Evolutionary conservation across 73 alveolate species (phyloP), one percentile per base, ranked within the genome.

Genomic region (Paraurostyla sp.): DNA sequence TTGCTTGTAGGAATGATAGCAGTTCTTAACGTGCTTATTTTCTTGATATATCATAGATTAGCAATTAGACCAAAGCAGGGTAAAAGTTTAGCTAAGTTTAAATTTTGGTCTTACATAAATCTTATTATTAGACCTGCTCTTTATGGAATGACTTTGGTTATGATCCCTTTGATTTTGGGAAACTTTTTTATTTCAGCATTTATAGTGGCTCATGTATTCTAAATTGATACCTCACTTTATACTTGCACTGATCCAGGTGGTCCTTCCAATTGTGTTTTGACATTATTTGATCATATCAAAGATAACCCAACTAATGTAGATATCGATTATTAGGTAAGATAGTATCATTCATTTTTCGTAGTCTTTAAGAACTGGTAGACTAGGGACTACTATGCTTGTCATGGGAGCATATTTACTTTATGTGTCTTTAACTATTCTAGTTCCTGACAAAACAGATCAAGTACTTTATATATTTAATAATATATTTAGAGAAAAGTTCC

Each of bases 1-100:
- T 51, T 95, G 73, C 33, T 95, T 30, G 96, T 92, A 29, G 99
- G 99, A 11, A 35, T 88, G 27, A 62, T 91, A 35, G 63, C 98
- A 13, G 84, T 95, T 7, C n/a, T 73, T 30, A 81, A 95, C 41
- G 91, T 89, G 38, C 57, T 83, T 2, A 49, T 91, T 30, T 95
- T 95, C 78, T 43, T 63, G 68, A 35, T 93, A 69, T 91, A 85
- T 59, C 97, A 96, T 65, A 73, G 95, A 56, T 42, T 87, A 6
- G 85, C 87, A 16, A 86, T 89, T 0, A 82, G 94, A 80, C 87
- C 87, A 25, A 6, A 42, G 4, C 75, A 33, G 33, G 93, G 89
- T 11, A 35, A 88, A 35, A 92, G 76, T 33, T 83, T 90, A n/a
- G 93, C 95, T 20, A 82, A 49, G 49, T 96, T 95, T 82, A 93